phyloP scores from a whole-genome alignment of 768 basidiomycete genomes.

The Glaciozyma antarctica region DNA sequence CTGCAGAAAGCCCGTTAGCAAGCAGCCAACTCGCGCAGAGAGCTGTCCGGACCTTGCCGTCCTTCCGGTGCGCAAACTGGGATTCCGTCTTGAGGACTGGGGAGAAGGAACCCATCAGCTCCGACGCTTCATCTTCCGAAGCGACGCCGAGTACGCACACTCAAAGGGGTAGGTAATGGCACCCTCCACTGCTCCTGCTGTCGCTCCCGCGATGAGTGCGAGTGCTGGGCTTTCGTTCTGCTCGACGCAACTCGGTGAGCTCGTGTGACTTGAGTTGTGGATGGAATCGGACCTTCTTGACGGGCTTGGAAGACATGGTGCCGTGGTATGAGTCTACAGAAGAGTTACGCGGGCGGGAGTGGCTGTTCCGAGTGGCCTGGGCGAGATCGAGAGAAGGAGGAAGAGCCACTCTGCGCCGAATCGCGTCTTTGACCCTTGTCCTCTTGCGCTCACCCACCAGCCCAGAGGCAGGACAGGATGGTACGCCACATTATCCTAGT shows the following conservation, averaged over 20 bases:
- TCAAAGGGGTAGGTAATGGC: slow-evolving; percentile 31
- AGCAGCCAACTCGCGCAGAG: background rate
- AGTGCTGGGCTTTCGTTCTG: background rate
- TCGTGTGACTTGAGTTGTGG: too few species aligned
- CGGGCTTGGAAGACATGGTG: too few species aligned
- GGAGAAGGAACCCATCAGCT: slow-evolving; percentile 36
- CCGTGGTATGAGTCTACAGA: too few species aligned
- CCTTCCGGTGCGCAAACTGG: slow-evolving; percentile 61
- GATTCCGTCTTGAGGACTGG: slow-evolving; percentile 86
- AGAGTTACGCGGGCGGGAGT: too few species aligned
- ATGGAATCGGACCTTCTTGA: too few species aligned
- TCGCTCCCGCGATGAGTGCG: slow-evolving; percentile 56
- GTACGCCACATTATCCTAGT: background rate
- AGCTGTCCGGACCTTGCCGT: background rate
- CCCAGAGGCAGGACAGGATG: too few species aligned
- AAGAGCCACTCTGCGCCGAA: too few species aligned
- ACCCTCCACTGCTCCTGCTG: slow-evolving; percentile 82
- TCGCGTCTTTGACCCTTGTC: too few species aligned
- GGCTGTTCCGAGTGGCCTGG: too few species aligned
- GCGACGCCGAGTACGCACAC: slow-evolving; percentile 3
- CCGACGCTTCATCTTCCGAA: background rate
- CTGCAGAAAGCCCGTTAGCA: slow-evolving; percentile 37
- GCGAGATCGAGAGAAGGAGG: too few species aligned
- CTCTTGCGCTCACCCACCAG: too few species aligned
- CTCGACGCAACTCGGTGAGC: too few species aligned